Evolutionary conservation across 2,329 filamentous ascomycete species (phyloP).

Genomic region (Nemania serpens): DNA sequence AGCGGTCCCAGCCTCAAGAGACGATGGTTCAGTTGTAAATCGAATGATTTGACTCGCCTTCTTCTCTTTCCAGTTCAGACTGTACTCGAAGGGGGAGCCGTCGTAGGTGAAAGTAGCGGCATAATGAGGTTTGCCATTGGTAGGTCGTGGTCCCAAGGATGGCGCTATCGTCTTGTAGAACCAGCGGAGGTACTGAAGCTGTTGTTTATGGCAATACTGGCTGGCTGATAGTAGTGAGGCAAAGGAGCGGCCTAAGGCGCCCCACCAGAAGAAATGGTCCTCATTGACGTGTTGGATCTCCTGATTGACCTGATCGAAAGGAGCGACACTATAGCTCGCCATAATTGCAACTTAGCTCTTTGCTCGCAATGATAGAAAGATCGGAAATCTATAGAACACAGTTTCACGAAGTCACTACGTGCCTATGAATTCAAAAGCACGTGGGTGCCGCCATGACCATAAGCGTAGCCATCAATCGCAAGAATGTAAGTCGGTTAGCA

Average conservation of each 20-base stretch:
- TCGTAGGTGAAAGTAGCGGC: conserved; percentile 6
- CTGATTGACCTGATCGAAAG: too few species aligned
- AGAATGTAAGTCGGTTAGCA: too few species aligned
- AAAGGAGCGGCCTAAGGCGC: background rate
- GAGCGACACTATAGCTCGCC: too few species aligned
- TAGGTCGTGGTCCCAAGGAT: conserved; percentile 6
- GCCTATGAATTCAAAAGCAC: too few species aligned
- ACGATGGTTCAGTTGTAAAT: conserved; percentile 13
- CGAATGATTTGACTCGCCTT: conserved; percentile 4
- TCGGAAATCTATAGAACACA: too few species aligned
- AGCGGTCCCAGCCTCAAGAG: background rate
- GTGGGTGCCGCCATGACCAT: too few species aligned
- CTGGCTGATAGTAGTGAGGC: background rate
- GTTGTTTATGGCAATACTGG: conserved; percentile 5
- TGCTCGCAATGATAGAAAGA: too few species aligned
- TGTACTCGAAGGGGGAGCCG: conserved; percentile 7
- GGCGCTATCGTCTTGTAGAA: background rate
- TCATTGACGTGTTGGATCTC: too few species aligned
- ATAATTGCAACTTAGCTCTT: too few species aligned
- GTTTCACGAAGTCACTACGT: too few species aligned
- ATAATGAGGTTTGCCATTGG: conserved; percentile 3
- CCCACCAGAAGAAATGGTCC: conserved; percentile 15
- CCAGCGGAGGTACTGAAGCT: conserved; percentile 17
- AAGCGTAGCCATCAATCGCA: too few species aligned
- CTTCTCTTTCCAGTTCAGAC: conserved; percentile 25